Evolutionary conservation across 2,329 filamentous ascomycete species (phyloP).

Genomic region (Purpureocillium takamizusanense): DNA sequence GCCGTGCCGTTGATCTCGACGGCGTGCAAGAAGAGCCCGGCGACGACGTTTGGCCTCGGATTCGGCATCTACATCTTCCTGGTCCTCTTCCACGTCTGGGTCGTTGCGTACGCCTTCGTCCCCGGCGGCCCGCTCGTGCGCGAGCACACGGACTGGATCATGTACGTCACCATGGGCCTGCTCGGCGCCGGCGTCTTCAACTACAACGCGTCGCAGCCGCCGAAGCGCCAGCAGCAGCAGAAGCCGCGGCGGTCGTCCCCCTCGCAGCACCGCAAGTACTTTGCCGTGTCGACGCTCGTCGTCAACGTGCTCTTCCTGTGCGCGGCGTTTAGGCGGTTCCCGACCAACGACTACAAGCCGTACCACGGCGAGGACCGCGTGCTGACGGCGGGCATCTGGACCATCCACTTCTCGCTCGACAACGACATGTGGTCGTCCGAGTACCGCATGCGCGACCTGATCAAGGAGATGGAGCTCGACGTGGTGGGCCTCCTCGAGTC

Average conservation of each 20-base stretch:
- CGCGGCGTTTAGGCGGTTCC: conserved; percentile 83
- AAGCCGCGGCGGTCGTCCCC: conserved; percentile 17
- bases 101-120: conserved; percentile 96
- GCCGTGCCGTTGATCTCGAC: conserved; percentile 66
- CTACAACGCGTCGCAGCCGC: conserved; percentile 43
- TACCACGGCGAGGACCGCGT: conserved; percentile 83
- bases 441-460: conserved; percentile 81
- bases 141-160: conserved; percentile 93
- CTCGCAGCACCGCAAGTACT: conserved; percentile 41
- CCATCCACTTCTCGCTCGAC: conserved; percentile 93
- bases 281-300: conserved; percentile 50
- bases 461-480: conserved; percentile 93
- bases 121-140: conserved; percentile 87
- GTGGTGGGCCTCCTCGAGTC: conserved; percentile 91
- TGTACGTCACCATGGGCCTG: conserved; percentile 74
- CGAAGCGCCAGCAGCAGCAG: conserved; percentile 28
- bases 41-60: conserved; percentile 73
- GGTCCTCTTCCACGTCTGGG: conserved; percentile 97
- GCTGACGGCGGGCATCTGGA: conserved; percentile 95
- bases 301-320: conserved; percentile 75
- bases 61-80: conserved; percentile 90
- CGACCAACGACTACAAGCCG: conserved; percentile 81
- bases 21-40: conserved; percentile 69
- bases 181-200: conserved; percentile 82
- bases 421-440: conserved; percentile 99